Percentiles rank a stretch among this genome's conserved stretches.
phyloP scores from a whole-genome alignment of 306 rosid species.

The Canavalia gladiata region DNA sequence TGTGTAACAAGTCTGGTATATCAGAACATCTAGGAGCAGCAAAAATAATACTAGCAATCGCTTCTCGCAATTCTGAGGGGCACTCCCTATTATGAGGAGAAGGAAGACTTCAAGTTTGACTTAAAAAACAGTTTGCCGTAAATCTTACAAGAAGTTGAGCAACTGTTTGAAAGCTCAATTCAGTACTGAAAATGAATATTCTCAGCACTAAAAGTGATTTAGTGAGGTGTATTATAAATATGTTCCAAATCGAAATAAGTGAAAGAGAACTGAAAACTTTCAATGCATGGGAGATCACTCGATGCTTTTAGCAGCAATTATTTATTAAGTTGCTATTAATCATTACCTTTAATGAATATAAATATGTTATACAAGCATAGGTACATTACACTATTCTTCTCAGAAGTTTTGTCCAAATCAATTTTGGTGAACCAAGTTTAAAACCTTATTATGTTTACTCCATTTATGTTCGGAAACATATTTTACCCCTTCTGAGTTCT shows the following conservation, averaged over 20 bases:
- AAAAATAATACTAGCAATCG: conserved; percentile 91
- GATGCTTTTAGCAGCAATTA: conserved; percentile 22
- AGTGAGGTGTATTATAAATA: background rate
- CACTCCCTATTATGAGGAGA: conserved; percentile 73
- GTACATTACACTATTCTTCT: background rate
- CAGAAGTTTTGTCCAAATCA: background rate
- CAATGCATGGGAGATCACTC: conserved; percentile 31
- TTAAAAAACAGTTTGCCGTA: conserved; percentile 24
- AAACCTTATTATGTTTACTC: background rate
- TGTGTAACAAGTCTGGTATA: conserved; percentile 88
- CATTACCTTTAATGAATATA: conserved; percentile 6
- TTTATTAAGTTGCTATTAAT: conserved; percentile 14
- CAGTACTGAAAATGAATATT: conserved; percentile 33
- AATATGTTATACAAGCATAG: background rate
- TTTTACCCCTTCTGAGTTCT: conserved; percentile 18
- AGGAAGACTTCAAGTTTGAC: conserved; percentile 42
- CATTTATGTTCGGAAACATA: conserved; percentile 27
- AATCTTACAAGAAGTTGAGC: conserved; percentile 30
- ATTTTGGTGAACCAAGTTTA: conserved; percentile 11
- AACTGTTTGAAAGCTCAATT: conserved; percentile 32
- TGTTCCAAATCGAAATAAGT: conserved; percentile 3
- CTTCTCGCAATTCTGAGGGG: conserved; percentile 91
- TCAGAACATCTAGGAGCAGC: conserved; percentile 99
- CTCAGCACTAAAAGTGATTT: conserved; percentile 29
- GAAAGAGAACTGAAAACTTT: conserved; percentile 12